Evolutionary conservation across 495 filamentous ascomycete genomes (phyloP).

Genomic region (Poronia punctata): DNA sequence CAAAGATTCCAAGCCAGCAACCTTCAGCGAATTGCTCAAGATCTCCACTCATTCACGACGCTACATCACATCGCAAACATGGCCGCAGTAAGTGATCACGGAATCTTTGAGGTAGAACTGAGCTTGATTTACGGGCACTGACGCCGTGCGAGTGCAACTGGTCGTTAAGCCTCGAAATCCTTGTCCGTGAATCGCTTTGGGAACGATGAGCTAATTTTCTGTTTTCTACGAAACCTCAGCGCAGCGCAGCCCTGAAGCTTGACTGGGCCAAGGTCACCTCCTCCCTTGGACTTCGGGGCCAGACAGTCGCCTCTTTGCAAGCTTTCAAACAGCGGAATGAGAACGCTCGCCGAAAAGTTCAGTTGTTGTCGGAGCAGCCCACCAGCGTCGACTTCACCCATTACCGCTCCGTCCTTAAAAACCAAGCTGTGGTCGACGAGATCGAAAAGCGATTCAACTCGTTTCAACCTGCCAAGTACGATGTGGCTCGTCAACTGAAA

Average conservation of each 20-base stretch:
- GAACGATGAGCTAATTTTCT: conserved; percentile 44
- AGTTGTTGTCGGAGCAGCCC: conserved; percentile 66
- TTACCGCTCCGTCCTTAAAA: conserved; percentile 89
- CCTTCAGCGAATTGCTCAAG: conserved; percentile 25
- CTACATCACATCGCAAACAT: conserved; percentile 65
- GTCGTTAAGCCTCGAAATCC: conserved; percentile 1
- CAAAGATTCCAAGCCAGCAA: conserved; percentile 32
- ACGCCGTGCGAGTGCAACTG: conserved; percentile 2
- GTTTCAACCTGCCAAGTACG: conserved; percentile 89
- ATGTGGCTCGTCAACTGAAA: conserved; percentile 86
- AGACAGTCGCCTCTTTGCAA: conserved; percentile 81
- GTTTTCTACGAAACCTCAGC: conserved; percentile 47
- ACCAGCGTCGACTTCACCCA: conserved; percentile 83
- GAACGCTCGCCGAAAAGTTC: conserved; percentile 89
- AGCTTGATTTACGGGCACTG: not conserved
- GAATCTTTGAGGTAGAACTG: not conserved
- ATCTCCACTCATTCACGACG: conserved; percentile 40
- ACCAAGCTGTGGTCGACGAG: conserved; percentile 88
- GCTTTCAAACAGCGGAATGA: conserved; percentile 99
- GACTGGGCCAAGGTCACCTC: conserved; percentile 91
- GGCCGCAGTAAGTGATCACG: conserved; percentile 64
- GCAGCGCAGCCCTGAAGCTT: conserved; percentile 97
- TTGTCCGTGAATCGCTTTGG: conserved; percentile 3
- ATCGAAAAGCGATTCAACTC: conserved; percentile 86
- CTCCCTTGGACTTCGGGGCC: conserved; percentile 91